Conservation (phyloP, 2,329 filamentous ascomycete species). For the Cladosporium austrohemisphaericum region DNA sequence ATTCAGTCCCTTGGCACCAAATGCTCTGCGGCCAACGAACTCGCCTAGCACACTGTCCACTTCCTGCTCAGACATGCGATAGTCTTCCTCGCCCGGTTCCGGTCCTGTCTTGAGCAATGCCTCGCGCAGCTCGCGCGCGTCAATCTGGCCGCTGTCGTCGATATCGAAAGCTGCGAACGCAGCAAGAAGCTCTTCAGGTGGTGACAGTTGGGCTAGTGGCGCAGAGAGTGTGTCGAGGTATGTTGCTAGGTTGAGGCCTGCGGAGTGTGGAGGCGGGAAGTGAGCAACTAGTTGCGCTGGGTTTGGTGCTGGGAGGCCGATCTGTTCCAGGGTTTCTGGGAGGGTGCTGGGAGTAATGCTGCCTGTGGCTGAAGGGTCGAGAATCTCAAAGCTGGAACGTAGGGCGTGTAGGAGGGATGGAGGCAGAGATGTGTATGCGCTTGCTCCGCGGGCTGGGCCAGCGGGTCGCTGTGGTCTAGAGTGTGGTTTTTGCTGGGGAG, state of each 20-base stretch:
- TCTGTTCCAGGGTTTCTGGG: slow-evolving; percentile 78
- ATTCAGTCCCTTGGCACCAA: slow-evolving; percentile 58
- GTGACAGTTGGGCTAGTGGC: slow-evolving; percentile 69
- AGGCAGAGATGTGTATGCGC: slow-evolving; percentile 64
- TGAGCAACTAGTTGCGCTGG: slow-evolving; percentile 70
- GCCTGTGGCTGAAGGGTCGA: slow-evolving; percentile 86
- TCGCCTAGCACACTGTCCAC: slow-evolving; percentile 84
- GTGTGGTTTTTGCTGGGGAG: not conserved
- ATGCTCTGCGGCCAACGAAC: slow-evolving; percentile 79
- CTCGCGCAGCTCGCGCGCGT: slow-evolving; percentile 75
- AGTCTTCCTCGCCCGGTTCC: slow-evolving; percentile 61
- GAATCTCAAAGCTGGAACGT: slow-evolving; percentile 87
- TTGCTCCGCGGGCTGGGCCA: slow-evolving; percentile 14
- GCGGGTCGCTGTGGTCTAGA: slow-evolving; percentile 12
- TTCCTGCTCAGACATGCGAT: slow-evolving; percentile 64
- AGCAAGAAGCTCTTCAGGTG: slow-evolving; percentile 74
- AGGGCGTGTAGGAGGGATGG: slow-evolving; percentile 80
- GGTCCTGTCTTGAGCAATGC: slow-evolving; percentile 78
- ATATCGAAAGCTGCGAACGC: slow-evolving; percentile 95
- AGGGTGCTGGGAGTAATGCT: slow-evolving; percentile 78
- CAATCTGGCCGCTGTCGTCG: slow-evolving; percentile 89
- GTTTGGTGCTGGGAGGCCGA: slow-evolving; percentile 69
- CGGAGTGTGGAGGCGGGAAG: slow-evolving; percentile 65
- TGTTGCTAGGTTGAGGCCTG: slow-evolving; percentile 75
- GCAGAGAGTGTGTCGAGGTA: slow-evolving; percentile 81